Base-by-base conservation (phyloP, 2,329 filamentous ascomycete genomes). In the Epicoccum sorghinum region DNA sequence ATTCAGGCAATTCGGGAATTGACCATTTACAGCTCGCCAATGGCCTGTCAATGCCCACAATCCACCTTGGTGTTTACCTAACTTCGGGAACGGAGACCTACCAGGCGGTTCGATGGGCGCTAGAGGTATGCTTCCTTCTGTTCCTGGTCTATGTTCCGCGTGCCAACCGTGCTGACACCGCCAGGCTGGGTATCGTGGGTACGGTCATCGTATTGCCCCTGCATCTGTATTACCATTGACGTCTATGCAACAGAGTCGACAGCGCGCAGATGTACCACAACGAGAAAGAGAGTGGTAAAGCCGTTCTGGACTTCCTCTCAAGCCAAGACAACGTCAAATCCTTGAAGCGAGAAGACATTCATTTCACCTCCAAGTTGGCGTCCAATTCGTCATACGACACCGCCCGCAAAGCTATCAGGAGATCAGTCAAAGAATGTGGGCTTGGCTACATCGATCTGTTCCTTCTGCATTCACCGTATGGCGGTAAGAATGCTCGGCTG, bases 391-490 rank as follows among this genome's bases (percentile, higher is more conserved):
- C 82, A 4, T 93, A 93, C 71, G 82, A 88, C n/a, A 77, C 79
- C 3, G 89, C 89, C 23, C 82, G 87, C 44, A 78, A 77, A 56
- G 86, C 88, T 0, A 90, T 95, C 59, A 84, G 80, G 57, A 71
- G 83, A 68, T 88, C 84, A 27, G 79, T 92, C 4, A 80, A 85
- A 41, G 82, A 83, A 51, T 86, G 84, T 23, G 88, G 86, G 0
- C 75, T 93, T 27, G 88, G 85, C 0, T 92, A 93, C 71, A 85
- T 93, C 51, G 90, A 95, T 67, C 73, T 95, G 39, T 93, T 93
- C 71, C 78, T 96, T 9, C 78, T 95, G 50, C 91, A 95, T 68
- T 89, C 86, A 42, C 91, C 90, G 0, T 91, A 91, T 63, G 90
- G 90, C 5, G 90, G 90, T 1, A 86, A 80, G 65, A 74, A 83